These are phyloP conservation scores for Pneumocystis wakefieldiae DNA, from an alignment of 1,139 yeast genomes.

Conservation along the genomic window DNA sequence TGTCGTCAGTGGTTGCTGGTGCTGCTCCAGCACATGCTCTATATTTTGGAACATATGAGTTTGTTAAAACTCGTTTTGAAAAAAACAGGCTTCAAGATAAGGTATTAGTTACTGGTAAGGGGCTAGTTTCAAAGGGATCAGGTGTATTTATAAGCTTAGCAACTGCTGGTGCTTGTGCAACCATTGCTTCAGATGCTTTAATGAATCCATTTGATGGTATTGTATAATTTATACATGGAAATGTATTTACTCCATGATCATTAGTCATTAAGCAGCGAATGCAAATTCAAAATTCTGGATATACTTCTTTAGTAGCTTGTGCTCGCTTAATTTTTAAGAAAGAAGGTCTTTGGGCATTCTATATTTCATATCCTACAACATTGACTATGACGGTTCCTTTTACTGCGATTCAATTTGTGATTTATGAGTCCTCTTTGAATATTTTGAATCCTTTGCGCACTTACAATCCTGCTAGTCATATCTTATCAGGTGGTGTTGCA, in stretches of 20 bases:
- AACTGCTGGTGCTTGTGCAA: constrained; percentile 84
- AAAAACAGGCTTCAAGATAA: constrained; percentile 43
- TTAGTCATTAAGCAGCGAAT: constrained; percentile 70
- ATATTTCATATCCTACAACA: constrained; percentile 89
- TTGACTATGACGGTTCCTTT: constrained; percentile 86
- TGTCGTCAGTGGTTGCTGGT: constrained; percentile 80
- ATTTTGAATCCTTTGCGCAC: constrained; percentile 59
- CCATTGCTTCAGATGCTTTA: constrained; percentile 81
- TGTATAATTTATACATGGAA: background rate
- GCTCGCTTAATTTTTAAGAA: constrained; percentile 39
- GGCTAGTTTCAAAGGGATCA: background rate
- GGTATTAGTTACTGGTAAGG: constrained; percentile 51
- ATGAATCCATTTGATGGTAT: constrained; percentile 83
- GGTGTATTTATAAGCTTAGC: constrained; percentile 19
- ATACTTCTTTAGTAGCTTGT: constrained; percentile 25
- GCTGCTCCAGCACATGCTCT: constrained; percentile 99
- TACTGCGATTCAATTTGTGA: constrained; percentile 87
- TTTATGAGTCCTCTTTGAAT: constrained; percentile 72
- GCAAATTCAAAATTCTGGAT: constrained; percentile 35
- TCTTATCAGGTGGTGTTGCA: constrained; percentile 86
- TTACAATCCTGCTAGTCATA: constrained; percentile 84
- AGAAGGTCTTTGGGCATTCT: constrained; percentile 78
- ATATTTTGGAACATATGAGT: constrained; percentile 90
- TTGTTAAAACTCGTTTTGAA: constrained; percentile 48
- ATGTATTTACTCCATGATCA: background rate